Evolutionary conservation across 257 asterid genomes (phyloP), one percentile per base, ranked within the genome.

Genomic region (Plantago ovata): DNA sequence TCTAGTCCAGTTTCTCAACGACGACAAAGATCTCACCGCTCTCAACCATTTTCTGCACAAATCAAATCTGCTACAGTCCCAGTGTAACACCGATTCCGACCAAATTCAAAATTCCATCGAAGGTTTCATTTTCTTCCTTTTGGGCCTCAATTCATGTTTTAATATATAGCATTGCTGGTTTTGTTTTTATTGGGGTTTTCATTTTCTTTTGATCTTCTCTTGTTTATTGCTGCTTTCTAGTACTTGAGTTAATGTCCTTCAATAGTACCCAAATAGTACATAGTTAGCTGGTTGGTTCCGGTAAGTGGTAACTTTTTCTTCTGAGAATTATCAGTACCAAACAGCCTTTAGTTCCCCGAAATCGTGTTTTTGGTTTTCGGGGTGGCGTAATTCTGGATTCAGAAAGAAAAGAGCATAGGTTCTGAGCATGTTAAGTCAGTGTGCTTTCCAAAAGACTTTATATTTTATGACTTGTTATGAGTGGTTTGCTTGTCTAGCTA

Each of bases 41-140:
- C 77, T 80, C 57, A 80, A 76, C 67, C 81, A 80, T 52, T 72
- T 76, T 60, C 68, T 74, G 54, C 70, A 67, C 33, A 93, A 79
- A 22, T 76, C 75, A 20, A 56, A 67, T 20, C 64, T 75, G 48
- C 85, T 86, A 57, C 85, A 58, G 18, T 75, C 82, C 24, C 90
- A 80, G 50, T 77, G 83, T 53, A 62, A 57, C 50, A 60, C 74
- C 39, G 85, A 86, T 69, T 66, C 64, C 67, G 59, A 60, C 23
- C 62, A 69, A 18, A 63, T 64, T 45, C 77, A 69, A 38, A 65
- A 53, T 13, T 79, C 88, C 49, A 64, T 81, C n/a, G 75, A 80
- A 82, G 95, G 95, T 86, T 24, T n/a, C 9, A 0, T 20, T 36
- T 60, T 64, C 38, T n/a, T 23, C 23, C 2, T 19, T 40, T 66